Conservation (phyloP, 176 grass and related monocot species). For the Tillandsia fasciculata region DNA sequence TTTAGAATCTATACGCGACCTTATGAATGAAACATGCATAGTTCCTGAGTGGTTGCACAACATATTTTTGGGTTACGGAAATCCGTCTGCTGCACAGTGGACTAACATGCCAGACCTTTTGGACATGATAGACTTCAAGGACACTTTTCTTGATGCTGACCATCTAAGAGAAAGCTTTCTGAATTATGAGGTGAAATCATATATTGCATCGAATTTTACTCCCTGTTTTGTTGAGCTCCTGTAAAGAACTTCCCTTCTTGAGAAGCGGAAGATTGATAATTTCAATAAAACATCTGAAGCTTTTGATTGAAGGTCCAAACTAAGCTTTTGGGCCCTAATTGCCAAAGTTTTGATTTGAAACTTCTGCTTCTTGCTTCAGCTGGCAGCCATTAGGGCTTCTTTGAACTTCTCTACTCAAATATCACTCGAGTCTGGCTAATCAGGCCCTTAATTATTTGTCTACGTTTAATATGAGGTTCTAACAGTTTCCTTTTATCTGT, state of each 20-base stretch:
- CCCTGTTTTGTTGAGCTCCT: not conserved
- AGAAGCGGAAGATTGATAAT: not conserved
- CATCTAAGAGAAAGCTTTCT: conserved; percentile 79
- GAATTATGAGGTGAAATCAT: conserved; percentile 64
- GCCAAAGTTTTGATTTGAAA: too few species aligned
- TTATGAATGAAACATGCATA: conserved; percentile 98
- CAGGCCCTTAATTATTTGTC: conserved; percentile 1
- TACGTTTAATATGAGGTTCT: conserved; percentile 9
- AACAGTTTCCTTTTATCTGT: conserved; percentile 29
- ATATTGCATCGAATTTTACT: conserved; percentile 7
- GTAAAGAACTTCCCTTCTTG: not conserved
- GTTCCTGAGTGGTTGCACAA: conserved; percentile 99
- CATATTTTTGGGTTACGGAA: conserved; percentile 95
- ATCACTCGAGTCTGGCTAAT: not conserved
- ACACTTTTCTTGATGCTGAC: conserved; percentile 83
- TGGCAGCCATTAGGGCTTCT: too few species aligned
- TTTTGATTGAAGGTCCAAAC: too few species aligned
- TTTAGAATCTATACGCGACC: conserved; percentile 94
- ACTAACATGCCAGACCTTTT: conserved; percentile 84
- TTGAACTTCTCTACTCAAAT: too few species aligned
- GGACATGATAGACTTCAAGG: conserved; percentile 90
- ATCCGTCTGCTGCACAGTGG: conserved; percentile 92
- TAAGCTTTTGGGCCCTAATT: too few species aligned
- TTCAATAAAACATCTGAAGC: too few species aligned
- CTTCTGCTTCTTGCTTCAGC: too few species aligned